phyloP scores from a whole-genome alignment of 768 basidiomycete genomes.

The Suillus ampliporus region DNA sequence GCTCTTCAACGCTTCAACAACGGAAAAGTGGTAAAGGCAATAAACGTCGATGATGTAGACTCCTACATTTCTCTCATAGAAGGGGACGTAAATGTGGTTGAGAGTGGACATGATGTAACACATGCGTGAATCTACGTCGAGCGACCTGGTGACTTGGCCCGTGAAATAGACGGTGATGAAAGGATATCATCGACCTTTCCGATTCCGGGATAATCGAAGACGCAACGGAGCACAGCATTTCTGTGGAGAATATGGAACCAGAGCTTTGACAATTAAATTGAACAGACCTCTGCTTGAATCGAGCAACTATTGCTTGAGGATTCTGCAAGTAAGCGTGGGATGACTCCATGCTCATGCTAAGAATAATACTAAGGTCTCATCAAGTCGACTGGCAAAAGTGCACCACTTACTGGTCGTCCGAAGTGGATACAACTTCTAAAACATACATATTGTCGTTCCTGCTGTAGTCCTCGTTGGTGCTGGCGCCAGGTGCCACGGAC shows the following conservation, averaged over 20 bases:
- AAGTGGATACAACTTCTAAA: conserved; percentile 61
- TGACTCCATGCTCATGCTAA: conserved; percentile 27
- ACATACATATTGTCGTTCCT: conserved; percentile 78
- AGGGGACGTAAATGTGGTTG: conserved; percentile 1
- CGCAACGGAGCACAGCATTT: conserved; percentile 59
- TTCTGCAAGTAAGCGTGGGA: conserved; percentile 40
- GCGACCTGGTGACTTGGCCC: conserved; percentile 17
- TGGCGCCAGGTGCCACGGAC: conserved; percentile 76
- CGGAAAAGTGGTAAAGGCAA: conserved; percentile 43
- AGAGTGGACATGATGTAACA: conserved; percentile 11
- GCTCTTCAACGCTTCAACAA: conserved; percentile 30
- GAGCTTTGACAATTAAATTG: background rate
- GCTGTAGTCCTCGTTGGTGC: conserved; percentile 49
- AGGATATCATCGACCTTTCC: conserved; percentile 12
- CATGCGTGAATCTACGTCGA: conserved; percentile 4
- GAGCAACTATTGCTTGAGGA: conserved; percentile 56
- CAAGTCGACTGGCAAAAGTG: background rate
- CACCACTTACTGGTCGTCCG: conserved; percentile 49
- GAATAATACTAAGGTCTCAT: conserved; percentile 4
- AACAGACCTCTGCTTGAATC: conserved; percentile 71
- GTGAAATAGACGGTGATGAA: conserved; percentile 15
- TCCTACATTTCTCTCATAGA: conserved; percentile 25
- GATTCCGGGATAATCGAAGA: conserved; percentile 55
- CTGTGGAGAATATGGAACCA: conserved; percentile 35
- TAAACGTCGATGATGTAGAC: conserved; percentile 35